Base-by-base conservation (phyloP, 176 grass and related monocot genomes). In the Aegilops tauschii region DNA sequence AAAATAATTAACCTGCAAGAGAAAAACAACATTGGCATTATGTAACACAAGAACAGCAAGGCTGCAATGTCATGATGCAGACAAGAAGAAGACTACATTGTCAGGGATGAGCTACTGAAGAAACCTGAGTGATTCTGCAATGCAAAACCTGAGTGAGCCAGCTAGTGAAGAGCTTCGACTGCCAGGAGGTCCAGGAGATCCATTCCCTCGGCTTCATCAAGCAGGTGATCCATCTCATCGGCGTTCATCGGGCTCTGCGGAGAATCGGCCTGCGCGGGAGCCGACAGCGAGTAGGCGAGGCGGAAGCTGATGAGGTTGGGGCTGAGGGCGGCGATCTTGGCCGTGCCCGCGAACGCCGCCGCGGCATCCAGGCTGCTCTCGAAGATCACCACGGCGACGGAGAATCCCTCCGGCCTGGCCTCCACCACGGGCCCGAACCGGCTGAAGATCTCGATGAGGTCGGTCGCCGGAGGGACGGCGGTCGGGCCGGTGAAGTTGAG, bases 381-480 rank as follows among this genome's bases (percentile, higher is more conserved):
- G 73, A 92, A 95, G 77, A 90, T 58, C 76, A 94, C 90, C 6
- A 80, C 4, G 13, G 86, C 94, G 56, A 61, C 40, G 8, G 84
- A 56, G 28, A 25, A 75, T 8, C 78, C 80, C 5, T 84, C 83
- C 18, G 72, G 61, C 67, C 78, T 87, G 68, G 40, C 92, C 50
- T 94, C 90, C 49, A 83, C 69, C 56, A 95, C 11, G 4, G 89
- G 89, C 25, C 95, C 95, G 69, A 88, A 95, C 29, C 45, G 75
- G 65, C 91, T 81, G 54, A 97, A 97, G 82, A 88, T 77, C 17
- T 36, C 65, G 27, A 81, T 64, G 9, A 95, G 89, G 47, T 91
- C 81, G 49, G 6, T 61, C 34, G 61, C 0, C 16, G 84, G 73
- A 77, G 90, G 95, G 71, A 93, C 42, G 1, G 12, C 20, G 20